Base-by-base conservation (phyloP, 176 grass and related monocot species). In the Aegilops tauschii region DNA sequence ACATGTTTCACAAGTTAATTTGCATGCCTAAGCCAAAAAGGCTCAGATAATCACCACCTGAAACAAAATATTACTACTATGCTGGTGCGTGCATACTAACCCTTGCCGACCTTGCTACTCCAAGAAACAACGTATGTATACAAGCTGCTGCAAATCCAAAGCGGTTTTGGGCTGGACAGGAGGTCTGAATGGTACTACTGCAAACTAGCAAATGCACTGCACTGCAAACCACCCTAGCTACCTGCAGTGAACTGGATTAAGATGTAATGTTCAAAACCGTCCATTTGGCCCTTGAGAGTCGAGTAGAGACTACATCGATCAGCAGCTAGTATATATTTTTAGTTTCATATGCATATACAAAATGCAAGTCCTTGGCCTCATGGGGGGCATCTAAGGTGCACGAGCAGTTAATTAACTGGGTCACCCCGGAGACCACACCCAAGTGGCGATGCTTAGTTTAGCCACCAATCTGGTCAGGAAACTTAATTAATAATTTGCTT, bases 361-460 rank as follows among this genome's bases (percentile, higher is more conserved):
- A 45, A 45, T 73, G n/a, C 23, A 17, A 32, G 29, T 59, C 18
- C 20, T 1, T 59, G 56, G 56, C 56, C 56, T 68, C 14, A 35
- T 34, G 12, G 6, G 30, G 65, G 5, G 62, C 36, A 49, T 84
- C 65, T 18, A 31, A 63, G 30, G 39, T 49, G n/a, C 40, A 28
- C 44, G n/a, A 27, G 1, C 32, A 69, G 18, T 21, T 59, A 59
- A 59, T 21, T 42, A 74, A 50, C 4, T 75, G 44, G 14, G 45
- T 52, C 44, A 31, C n/a, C 45, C 21, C 45, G 17, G 35, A 80
- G 63, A 77, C 25, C 44, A 61, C 54, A 54, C 5, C 42, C 82
- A 56, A 80, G 66, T 77, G 64, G 77, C 42, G 65, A 79, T 73
- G 31, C 23, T 76, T 50, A 76, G 28, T 81, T 54, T 81, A 81